These are phyloP conservation scores for Scleroderma citrinum DNA, from an alignment of 768 basidiomycete genomes.

Conservation along the genomic window DNA sequence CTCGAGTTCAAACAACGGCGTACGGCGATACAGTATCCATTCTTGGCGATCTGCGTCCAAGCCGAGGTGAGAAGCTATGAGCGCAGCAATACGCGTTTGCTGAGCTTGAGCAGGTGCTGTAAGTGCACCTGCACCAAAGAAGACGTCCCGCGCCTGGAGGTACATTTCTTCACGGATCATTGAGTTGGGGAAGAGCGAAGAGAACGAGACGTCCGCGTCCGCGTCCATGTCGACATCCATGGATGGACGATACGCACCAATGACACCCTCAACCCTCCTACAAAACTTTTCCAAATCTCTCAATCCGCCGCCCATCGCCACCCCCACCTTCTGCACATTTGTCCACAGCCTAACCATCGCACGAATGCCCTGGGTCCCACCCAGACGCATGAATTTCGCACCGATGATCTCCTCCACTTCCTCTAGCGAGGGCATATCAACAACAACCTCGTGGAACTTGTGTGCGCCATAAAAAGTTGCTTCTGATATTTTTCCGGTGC, in stretches of 20 bases:
- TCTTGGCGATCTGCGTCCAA: constrained; percentile 63
- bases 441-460: constrained; percentile 68
- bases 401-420: constrained; percentile 72
- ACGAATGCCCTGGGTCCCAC: constrained; percentile 34
- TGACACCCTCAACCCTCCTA: constrained; percentile 48
- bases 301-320: constrained; percentile 60
- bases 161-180: constrained; percentile 82
- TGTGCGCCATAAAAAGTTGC: constrained; percentile 81
- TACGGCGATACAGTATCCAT: constrained; percentile 63
- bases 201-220: constrained; percentile 30
- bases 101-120: constrained; percentile 49
- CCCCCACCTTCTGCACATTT: constrained; percentile 44
- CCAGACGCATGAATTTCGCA: constrained; percentile 59
- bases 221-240: constrained; percentile 34
- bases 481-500: constrained; percentile 42
- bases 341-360: constrained; percentile 70
- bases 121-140: constrained; percentile 68
- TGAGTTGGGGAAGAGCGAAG: constrained; percentile 59
- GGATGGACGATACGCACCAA: constrained; percentile 48
- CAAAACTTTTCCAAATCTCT: constrained; percentile 84
- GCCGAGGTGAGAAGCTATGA: constrained; percentile 57
- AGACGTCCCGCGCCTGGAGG: constrained; percentile 84
- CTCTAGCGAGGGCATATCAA: constrained; percentile 52
- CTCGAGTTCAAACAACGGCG: constrained; percentile 63
- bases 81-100: constrained; percentile 41